Conservation (phyloP, 176 grass and related monocot species). For the Puya raimondii region DNA sequence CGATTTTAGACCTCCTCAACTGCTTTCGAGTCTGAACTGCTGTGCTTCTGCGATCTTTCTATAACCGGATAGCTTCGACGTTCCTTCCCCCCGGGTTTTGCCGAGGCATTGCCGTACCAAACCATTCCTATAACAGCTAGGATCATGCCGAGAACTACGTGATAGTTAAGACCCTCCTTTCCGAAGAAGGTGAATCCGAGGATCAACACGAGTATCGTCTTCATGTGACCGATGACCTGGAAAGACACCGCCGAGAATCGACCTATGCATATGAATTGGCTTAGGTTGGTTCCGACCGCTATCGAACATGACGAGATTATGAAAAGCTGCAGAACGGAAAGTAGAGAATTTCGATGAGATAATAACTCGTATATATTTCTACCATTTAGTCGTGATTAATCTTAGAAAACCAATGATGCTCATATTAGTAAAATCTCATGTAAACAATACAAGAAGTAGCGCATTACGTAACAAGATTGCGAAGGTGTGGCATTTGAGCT, state of each 20-base stretch:
- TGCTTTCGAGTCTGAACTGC: neutral
- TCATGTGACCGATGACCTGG: constrained; percentile 95
- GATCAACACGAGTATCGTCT: constrained; percentile 78
- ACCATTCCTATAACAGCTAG: constrained; percentile 78
- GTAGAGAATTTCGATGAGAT: neutral
- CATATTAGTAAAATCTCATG: no score
- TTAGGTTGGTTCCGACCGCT: constrained; percentile 77
- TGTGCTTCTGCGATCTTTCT: neutral
- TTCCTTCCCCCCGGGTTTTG: constrained; percentile 80
- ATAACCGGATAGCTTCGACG: constrained; percentile 13
- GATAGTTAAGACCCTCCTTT: constrained; percentile 69
- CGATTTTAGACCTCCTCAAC: neutral
- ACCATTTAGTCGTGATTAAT: no score
- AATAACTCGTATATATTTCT: no score
- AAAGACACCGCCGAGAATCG: constrained; percentile 82
- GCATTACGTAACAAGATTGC: neutral
- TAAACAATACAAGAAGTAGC: neutral
- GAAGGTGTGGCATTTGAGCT: neutral
- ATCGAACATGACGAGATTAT: constrained; percentile 63
- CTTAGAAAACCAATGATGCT: no score
- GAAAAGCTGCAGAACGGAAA: constrained; percentile 42
- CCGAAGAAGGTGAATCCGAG: constrained; percentile 87
- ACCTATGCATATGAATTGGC: constrained; percentile 96
- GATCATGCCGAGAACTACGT: constrained; percentile 75
- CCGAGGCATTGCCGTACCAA: constrained; percentile 77